phyloP scores from a whole-genome alignment of 805 yeast species.

The Pichia nanzhaoensis region DNA sequence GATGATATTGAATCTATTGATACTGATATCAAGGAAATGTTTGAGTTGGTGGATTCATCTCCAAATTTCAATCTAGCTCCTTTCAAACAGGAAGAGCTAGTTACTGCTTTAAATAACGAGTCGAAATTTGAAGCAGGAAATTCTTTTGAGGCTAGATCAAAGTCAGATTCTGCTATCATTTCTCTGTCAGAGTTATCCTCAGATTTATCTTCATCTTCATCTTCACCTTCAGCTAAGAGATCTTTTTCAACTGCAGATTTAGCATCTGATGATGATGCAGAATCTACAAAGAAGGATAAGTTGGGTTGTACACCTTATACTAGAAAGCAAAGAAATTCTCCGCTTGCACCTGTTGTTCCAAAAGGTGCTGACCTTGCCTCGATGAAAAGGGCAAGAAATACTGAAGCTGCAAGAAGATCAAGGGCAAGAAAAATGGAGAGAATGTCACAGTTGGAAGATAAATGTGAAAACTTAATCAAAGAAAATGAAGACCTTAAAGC shows the following conservation, averaged over 20 bases:
- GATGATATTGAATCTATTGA: slow-evolving; percentile 19
- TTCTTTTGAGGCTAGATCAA: slow-evolving; percentile 9
- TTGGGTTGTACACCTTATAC: slow-evolving; percentile 72
- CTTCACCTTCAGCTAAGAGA: slow-evolving; percentile 13
- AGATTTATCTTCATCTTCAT: background rate
- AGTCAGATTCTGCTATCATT: slow-evolving; percentile 9
- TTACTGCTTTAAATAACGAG: background rate
- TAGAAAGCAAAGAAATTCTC: slow-evolving; percentile 67
- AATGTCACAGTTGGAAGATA: slow-evolving; percentile 73
- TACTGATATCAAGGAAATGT: slow-evolving; percentile 9
- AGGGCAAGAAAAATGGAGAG: slow-evolving; percentile 89
- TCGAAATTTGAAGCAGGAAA: too few species aligned
- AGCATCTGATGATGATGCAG: background rate
- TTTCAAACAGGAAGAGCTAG: slow-evolving; percentile 7
- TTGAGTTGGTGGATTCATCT: slow-evolving; percentile 3
- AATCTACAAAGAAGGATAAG: slow-evolving; percentile 45
- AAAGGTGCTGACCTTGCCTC: slow-evolving; percentile 59
- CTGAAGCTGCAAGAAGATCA: slow-evolving; percentile 96
- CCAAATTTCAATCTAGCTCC: background rate
- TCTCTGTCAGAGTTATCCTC: too few species aligned
- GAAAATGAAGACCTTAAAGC: slow-evolving; percentile 54
- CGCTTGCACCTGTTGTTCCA: slow-evolving; percentile 64
- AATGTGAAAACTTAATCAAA: slow-evolving; percentile 56
- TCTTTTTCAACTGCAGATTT: slow-evolving; percentile 20
- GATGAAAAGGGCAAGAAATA: slow-evolving; percentile 89